These are phyloP conservation scores for Myriosclerotinia curreyana DNA, from an alignment of 2,329 filamentous ascomycete species.

Conservation along the genomic window DNA sequence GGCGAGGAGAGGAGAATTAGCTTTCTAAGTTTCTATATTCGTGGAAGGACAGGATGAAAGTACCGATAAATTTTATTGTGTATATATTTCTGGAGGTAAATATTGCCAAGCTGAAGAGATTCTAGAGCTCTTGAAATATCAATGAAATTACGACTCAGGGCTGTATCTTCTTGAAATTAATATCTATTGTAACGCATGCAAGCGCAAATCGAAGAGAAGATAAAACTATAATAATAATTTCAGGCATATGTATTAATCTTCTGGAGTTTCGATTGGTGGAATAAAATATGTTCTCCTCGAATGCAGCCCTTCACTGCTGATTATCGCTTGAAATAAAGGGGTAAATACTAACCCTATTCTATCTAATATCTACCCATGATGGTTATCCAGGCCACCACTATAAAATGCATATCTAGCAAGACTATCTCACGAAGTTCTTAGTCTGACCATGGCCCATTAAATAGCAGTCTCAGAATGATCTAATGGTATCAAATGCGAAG, in stretches of 20 bases:
- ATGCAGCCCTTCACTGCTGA: not conserved
- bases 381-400: not conserved
- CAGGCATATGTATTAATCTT: too few relatives aligned
- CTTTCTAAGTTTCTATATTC: not conserved
- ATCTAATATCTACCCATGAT: not conserved
- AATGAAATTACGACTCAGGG: too few relatives aligned
- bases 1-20: not conserved
- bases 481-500: not conserved
- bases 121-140: too few relatives aligned
- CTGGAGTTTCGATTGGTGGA: too few relatives aligned
- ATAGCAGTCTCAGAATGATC: not conserved
- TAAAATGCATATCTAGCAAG: not conserved
- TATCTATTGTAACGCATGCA: too few relatives aligned
- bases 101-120: too few relatives aligned
- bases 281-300: not conserved
- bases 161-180: too few relatives aligned
- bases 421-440: not conserved
- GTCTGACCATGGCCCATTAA: too few relatives aligned
- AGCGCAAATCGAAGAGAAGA: too few relatives aligned
- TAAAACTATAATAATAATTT: too few relatives aligned
- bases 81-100: not conserved
- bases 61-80: not conserved
- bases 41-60: too few relatives aligned
- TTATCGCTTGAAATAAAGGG: not conserved
- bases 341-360: not conserved